phyloP scores from a whole-genome alignment of 768 basidiomycete genomes.

The Termitomyces sp. region DNA sequence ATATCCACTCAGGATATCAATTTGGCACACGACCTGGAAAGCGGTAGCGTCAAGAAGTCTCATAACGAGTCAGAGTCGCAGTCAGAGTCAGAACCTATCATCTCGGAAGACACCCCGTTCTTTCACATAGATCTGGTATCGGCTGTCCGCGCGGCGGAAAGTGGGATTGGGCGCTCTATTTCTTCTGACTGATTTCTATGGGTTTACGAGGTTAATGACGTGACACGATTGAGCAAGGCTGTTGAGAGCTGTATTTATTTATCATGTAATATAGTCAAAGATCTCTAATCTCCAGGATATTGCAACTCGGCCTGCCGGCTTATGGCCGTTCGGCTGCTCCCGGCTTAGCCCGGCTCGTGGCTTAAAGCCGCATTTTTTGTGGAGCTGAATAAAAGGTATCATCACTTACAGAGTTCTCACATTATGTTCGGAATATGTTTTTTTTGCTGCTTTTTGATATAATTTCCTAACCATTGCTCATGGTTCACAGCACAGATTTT shows the following conservation, averaged over 20 bases:
- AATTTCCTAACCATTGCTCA: too few species aligned
- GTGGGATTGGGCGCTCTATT: constrained; percentile 22
- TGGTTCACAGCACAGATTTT: too few species aligned
- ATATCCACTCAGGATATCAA: constrained; percentile 19
- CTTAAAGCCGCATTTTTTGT: too few species aligned
- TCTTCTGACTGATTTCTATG: neutral
- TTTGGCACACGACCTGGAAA: constrained; percentile 26
- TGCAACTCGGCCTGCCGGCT: too few species aligned
- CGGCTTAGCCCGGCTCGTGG: too few species aligned
- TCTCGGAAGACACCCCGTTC: constrained; percentile 62
- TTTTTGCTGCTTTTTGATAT: too few species aligned
- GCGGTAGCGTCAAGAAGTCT: constrained; percentile 27
- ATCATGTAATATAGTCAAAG: constrained; percentile 3
- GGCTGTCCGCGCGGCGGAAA: constrained; percentile 69
- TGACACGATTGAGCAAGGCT: neutral
- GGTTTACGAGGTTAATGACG: neutral
- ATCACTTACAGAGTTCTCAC: too few species aligned
- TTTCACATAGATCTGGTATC: constrained; percentile 86
- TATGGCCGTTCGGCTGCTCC: too few species aligned
- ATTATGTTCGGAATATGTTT: too few species aligned
- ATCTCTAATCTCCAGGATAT: too few species aligned
- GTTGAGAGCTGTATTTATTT: neutral
- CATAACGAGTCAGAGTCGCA: constrained; percentile 11
- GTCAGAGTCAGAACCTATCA: constrained; percentile 31
- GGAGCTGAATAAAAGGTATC: too few species aligned